phyloP scores from a whole-genome alignment of 2,329 filamentous ascomycete species.

The Oidium heveae region DNA sequence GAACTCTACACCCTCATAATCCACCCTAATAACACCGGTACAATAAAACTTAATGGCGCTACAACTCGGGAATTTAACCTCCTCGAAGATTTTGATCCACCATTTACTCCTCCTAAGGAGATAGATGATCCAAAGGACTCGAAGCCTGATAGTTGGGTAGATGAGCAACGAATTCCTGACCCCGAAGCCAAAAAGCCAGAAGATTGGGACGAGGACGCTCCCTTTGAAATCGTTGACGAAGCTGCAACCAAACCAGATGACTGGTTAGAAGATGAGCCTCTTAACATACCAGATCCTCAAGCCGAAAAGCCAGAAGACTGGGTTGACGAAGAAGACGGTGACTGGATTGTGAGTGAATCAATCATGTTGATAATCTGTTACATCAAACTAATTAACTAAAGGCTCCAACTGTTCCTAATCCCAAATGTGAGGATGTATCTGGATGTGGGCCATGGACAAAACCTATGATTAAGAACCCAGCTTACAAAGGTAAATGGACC shows the following conservation, averaged over 20 bases:
- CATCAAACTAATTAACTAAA: conserved; percentile 13
- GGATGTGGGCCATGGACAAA: conserved; percentile 84
- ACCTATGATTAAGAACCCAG: conserved; percentile 71
- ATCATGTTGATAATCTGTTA: not conserved
- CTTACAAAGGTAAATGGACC: conserved; percentile 97
- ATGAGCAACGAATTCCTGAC: conserved; percentile 73
- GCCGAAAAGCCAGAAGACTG: conserved; percentile 96
- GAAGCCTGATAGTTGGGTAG: conserved; percentile 93
- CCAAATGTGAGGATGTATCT: conserved; percentile 80
- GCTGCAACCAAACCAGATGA: conserved; percentile 78
- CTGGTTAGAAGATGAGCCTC: conserved; percentile 80
- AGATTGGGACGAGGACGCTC: conserved; percentile 97
- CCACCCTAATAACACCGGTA: conserved; percentile 84
- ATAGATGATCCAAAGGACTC: conserved; percentile 83
- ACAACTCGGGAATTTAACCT: conserved; percentile 72
- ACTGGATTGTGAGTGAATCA: conserved; percentile 39
- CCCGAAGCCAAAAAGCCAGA: conserved; percentile 89
- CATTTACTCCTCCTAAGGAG: conserved; percentile 88
- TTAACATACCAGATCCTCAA: conserved; percentile 70
- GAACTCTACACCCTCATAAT: conserved; percentile 94
- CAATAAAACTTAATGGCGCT: conserved; percentile 78
- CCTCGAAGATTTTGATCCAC: conserved; percentile 72
- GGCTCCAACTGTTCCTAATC: conserved; percentile 63
- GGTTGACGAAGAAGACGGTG: conserved; percentile 98
- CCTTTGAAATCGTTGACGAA: conserved; percentile 86